phyloP scores from a whole-genome alignment of 768 basidiomycete genomes.

The Gymnopilus dilepis region DNA sequence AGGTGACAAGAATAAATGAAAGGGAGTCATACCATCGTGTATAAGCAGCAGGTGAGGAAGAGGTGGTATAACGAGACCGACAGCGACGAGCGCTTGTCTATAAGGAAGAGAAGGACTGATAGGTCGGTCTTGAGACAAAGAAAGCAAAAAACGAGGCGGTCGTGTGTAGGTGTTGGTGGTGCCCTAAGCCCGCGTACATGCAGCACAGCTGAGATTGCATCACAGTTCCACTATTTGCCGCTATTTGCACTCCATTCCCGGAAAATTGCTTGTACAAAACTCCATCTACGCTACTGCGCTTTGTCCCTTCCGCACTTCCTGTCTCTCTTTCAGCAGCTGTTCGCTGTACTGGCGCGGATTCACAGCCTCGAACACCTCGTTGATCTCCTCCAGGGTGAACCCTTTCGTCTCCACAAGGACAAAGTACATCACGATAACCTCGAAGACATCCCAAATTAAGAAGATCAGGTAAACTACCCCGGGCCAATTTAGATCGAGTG shows the following conservation, averaged over 20 bases:
- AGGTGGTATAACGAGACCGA: constrained; percentile 13
- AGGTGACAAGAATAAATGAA: constrained; percentile 18
- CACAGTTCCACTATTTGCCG: constrained; percentile 32
- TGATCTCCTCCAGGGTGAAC: constrained; percentile 56
- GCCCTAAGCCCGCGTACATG: constrained; percentile 28
- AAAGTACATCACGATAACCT: constrained; percentile 50
- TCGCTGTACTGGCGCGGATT: constrained; percentile 47
- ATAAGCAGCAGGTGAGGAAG: constrained; percentile 3
- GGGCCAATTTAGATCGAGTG: constrained; percentile 7
- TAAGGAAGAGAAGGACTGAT: constrained; percentile 1
- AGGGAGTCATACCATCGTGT: constrained; percentile 39
- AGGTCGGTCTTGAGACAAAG: constrained; percentile 19
- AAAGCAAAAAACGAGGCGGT: constrained; percentile 37
- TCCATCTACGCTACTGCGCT: constrained; percentile 3
- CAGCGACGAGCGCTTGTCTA: constrained; percentile 1
- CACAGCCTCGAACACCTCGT: constrained; percentile 48
- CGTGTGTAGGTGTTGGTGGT: constrained; percentile 37
- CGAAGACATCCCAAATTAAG: constrained; percentile 53
- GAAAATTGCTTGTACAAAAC: constrained; percentile 5
- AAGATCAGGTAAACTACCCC: constrained; percentile 55
- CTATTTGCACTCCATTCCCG: constrained; percentile 32
- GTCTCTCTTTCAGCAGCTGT: constrained; percentile 24
- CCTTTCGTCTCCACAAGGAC: constrained; percentile 58
- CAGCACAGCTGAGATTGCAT: constrained; percentile 35
- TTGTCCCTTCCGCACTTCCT: constrained; percentile 21